Evolutionary conservation across 75 land plant species (phyloP).

Genomic region (Pseudotsuga menziesii): DNA sequence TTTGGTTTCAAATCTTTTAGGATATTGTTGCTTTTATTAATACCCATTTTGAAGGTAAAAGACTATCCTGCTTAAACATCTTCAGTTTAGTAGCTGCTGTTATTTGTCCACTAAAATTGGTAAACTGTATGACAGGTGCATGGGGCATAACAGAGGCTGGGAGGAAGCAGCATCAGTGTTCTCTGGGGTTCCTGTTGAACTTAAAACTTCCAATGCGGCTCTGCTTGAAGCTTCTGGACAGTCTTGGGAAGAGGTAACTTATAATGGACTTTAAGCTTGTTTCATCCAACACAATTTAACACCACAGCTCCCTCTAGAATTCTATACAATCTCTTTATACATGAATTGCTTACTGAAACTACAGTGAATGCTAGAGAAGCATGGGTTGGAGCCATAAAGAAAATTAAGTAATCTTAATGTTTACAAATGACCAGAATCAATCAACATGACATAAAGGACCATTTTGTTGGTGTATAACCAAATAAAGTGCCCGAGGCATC

Average conservation of each 20-base stretch:
- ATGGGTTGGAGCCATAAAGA: no score
- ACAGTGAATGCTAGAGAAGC: no score
- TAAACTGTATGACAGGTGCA: conserved; percentile 65
- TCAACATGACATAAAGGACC: no score
- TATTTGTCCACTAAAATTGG: background rate
- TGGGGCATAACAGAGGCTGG: conserved; percentile 99
- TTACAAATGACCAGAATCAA: no score
- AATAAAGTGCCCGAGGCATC: no score
- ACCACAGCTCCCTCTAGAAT: no score
- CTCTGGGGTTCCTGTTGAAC: conserved; percentile 67
- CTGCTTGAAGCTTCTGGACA: conserved; percentile 78
- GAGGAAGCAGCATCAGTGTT: conserved; percentile 94
- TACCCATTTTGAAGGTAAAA: background rate
- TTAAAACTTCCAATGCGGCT: conserved; percentile 96
- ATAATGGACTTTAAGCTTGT: no score
- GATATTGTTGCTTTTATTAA: background rate
- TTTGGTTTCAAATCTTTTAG: background rate
- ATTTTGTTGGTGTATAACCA: no score
- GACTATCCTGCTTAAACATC: background rate
- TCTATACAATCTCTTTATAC: no score
- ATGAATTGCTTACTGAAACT: no score
- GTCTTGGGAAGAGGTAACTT: conserved; percentile 90
- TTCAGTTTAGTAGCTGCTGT: background rate
- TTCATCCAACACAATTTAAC: no score
- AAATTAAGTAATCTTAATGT: no score